phyloP scores from a whole-genome alignment of 2,329 filamentous ascomycete species.

The Blastomyces emzantsi region DNA sequence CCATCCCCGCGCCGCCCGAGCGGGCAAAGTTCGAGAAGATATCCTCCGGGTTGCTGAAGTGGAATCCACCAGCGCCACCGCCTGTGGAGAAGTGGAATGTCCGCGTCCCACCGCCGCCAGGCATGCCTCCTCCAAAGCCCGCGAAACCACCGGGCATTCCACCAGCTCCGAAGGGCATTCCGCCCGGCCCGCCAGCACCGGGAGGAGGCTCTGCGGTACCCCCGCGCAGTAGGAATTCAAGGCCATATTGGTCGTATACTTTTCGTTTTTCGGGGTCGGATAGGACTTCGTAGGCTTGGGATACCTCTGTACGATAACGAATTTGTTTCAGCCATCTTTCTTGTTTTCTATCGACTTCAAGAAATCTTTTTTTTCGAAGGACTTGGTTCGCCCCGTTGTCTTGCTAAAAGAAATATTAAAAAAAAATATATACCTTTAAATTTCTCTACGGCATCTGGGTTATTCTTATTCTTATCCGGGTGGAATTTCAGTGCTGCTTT shows the following conservation, averaged over 20 bases:
- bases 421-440: slow-evolving; percentile 60
- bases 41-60: slow-evolving; percentile 71
- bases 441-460: slow-evolving; percentile 74
- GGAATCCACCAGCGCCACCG: slow-evolving; percentile 59
- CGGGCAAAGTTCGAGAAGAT: slow-evolving; percentile 82
- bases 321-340: slow-evolving; percentile 14
- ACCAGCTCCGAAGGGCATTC: slow-evolving; percentile 42
- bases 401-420: not conserved
- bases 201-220: slow-evolving; percentile 59
- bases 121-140: slow-evolving; percentile 43
- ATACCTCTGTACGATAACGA: slow-evolving; percentile 56
- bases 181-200: slow-evolving; percentile 37
- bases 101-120: slow-evolving; percentile 40
- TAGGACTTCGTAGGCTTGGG: slow-evolving; percentile 95
- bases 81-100: slow-evolving; percentile 41
- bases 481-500: slow-evolving; percentile 89
- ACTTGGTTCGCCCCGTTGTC: not conserved
- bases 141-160: slow-evolving; percentile 48
- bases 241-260: slow-evolving; percentile 86
- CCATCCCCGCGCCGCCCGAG: slow-evolving; percentile 41
- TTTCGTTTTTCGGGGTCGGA: slow-evolving; percentile 96
- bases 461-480: slow-evolving; percentile 96
- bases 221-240: slow-evolving; percentile 83
- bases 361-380: not conserved
- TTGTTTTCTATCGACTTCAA: not conserved